Percentiles rank a stretch among this genome's conserved stretches.
Evolutionary conservation across 441 rosid species (phyloP).

Genomic region (Capsella rubella): DNA sequence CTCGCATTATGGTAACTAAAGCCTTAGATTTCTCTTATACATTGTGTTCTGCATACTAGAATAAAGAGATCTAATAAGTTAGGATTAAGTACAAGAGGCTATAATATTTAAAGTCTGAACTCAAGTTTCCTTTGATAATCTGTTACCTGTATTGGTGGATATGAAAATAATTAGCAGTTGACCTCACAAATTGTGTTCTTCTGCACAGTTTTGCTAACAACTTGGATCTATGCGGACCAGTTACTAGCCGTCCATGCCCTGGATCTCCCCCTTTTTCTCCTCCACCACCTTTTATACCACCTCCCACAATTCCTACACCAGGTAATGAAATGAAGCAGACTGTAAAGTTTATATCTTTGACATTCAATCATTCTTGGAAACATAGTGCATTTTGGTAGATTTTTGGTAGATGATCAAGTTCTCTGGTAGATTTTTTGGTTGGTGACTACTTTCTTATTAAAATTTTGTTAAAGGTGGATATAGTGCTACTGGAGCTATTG

Average conservation of each 20-base stretch:
- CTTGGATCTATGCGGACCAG: constrained; percentile 87
- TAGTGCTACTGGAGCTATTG: constrained; percentile 81
- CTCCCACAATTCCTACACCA: constrained; percentile 66
- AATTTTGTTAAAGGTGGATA: constrained; percentile 57
- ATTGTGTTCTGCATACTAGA: background rate
- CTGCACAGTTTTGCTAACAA: constrained; percentile 92
- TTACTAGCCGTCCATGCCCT: constrained; percentile 91
- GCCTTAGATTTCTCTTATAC: background rate
- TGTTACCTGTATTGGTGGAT: background rate
- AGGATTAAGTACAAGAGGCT: background rate
- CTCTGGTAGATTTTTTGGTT: background rate
- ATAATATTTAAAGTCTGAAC: background rate
- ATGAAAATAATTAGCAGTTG: background rate
- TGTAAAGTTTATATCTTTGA: constrained; percentile 4
- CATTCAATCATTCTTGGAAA: background rate
- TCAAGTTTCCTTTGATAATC: background rate
- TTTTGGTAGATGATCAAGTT: background rate
- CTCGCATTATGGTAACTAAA: background rate
- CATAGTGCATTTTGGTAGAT: background rate
- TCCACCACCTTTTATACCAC: constrained; percentile 93
- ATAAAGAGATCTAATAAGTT: background rate
- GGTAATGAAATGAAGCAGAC: constrained; percentile 50
- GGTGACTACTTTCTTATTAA: background rate
- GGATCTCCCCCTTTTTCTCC: constrained; percentile 98
- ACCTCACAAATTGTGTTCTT: constrained; percentile 20